Base-by-base conservation (phyloP, 2,329 filamentous ascomycete species). In the Fusarium paranaense region DNA sequence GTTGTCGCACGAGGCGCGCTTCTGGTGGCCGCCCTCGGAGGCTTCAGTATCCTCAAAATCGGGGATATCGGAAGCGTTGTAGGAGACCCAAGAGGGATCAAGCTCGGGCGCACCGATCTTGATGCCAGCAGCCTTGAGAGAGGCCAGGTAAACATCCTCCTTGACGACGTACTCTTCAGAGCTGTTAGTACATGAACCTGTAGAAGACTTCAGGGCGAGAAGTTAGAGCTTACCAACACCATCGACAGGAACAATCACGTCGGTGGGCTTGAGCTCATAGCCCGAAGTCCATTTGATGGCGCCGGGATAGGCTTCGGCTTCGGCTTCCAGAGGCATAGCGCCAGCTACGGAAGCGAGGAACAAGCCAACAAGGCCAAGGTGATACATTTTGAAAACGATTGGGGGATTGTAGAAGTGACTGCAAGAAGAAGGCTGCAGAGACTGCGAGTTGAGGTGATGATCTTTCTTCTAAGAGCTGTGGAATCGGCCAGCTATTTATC, bases 321-420 rank as follows among this genome's bases (percentile, higher is more conserved):
- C 47, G 11, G 27, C 47, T 54, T 58, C 22, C 16, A 58, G 56
- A 40, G 56, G 33, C 33, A 37, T 38, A 22, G 33, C 56, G 7
- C 38, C 62, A 27, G 37, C 64, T 13, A 38, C 54, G 22, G 64
- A 38, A 25, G 64, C 32, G 35, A 62, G 64, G 27, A 52, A 25
- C 20, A 67, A 54, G 42, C 52, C 54, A 56, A 63, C 16, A 27
- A 62, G 33, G 38, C 60, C 22, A 25, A 54, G n/a, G 16, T 67
- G 66, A 47, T 59, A 45, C 59, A 67, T 70, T 5, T 40, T 63
- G 42, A 35, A 54, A 54, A 20, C 18, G 25, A 32, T 54, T 54
- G 18, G 11, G 13, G n/a, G 7, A 4, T 30, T 32, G 18, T 30
- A 33, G 42, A 27, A 54, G 42, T n/a, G 40, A 40, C 10, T 40